These are phyloP conservation scores for Aureobasidium sp. DNA, from an alignment of 2,329 filamentous ascomycete species.

Conservation along the genomic window DNA sequence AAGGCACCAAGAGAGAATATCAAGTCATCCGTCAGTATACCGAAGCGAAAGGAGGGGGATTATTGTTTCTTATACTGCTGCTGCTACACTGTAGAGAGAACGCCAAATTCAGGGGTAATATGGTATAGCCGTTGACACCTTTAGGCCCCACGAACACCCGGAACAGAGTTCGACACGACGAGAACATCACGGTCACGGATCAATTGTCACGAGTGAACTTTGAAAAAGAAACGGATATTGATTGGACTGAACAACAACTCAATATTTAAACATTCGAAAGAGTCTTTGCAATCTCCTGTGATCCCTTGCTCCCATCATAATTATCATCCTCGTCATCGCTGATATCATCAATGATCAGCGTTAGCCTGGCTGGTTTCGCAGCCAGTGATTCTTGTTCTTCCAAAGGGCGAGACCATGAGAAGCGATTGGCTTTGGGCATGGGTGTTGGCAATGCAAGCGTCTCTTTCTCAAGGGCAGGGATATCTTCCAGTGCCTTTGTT, in stretches of 20 bases:
- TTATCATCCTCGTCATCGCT: background rate
- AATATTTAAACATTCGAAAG: background rate
- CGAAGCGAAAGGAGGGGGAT: no score
- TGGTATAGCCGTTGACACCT: background rate
- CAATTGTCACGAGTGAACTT: background rate
- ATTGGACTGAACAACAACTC: background rate
- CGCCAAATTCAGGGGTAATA: background rate
- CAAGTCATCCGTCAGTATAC: no score
- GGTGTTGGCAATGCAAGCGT: background rate
- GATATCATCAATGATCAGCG: conserved; percentile 3
- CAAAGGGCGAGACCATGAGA: background rate
- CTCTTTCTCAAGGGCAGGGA: background rate
- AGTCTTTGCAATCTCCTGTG: background rate
- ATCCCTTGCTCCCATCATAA: background rate
- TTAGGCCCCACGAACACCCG: background rate
- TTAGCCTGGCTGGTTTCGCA: background rate
- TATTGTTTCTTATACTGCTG: background rate
- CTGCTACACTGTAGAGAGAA: no score
- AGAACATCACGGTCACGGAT: no score
- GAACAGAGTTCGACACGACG: no score
- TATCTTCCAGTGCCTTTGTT: background rate
- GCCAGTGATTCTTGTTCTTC: background rate
- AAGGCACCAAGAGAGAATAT: no score
- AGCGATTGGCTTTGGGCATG: background rate
- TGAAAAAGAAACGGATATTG: background rate